These are phyloP conservation scores for Clitoria ternatea DNA, from an alignment of 306 rosid species.

Conservation along the genomic window DNA sequence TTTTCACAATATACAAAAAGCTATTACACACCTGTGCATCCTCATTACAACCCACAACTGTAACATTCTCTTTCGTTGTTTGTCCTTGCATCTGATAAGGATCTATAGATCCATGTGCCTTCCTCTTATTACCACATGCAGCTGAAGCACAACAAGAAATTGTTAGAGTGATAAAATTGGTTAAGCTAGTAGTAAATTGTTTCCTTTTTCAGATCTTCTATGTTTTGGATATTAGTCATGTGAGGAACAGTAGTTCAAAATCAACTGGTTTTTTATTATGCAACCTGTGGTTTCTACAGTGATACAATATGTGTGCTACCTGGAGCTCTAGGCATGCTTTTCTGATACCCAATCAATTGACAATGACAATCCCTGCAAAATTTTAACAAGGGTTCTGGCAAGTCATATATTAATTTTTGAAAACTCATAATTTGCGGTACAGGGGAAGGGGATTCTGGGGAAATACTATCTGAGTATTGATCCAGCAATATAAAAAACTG, in stretches of 20 bases:
- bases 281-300: slow-evolving; percentile 5
- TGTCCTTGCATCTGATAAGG: slow-evolving; percentile 31
- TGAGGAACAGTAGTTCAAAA: slow-evolving; percentile 6
- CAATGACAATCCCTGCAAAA: slow-evolving; percentile 69
- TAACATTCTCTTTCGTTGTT: slow-evolving; percentile 26
- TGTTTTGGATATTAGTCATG: slow-evolving; percentile 18
- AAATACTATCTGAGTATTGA: background rate
- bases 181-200: slow-evolving; percentile 11
- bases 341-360: slow-evolving; percentile 64
- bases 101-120: slow-evolving; percentile 25
- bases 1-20: slow-evolving; percentile 19
- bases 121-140: slow-evolving; percentile 43
- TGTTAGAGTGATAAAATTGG: slow-evolving; percentile 6
- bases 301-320: slow-evolving; percentile 13
- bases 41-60: slow-evolving; percentile 17
- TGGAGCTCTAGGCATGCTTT: slow-evolving; percentile 9
- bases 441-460: background rate
- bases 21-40: slow-evolving; percentile 38
- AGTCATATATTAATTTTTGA: slow-evolving; percentile 13
- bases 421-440: background rate
- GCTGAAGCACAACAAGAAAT: slow-evolving; percentile 27
- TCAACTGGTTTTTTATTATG: slow-evolving; percentile 27
- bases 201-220: slow-evolving; percentile 41
- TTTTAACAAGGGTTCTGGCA: background rate
- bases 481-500: background rate